Base-by-base conservation (phyloP, 169 alveolate genomes). In the Cystoisospora suis region DNA sequence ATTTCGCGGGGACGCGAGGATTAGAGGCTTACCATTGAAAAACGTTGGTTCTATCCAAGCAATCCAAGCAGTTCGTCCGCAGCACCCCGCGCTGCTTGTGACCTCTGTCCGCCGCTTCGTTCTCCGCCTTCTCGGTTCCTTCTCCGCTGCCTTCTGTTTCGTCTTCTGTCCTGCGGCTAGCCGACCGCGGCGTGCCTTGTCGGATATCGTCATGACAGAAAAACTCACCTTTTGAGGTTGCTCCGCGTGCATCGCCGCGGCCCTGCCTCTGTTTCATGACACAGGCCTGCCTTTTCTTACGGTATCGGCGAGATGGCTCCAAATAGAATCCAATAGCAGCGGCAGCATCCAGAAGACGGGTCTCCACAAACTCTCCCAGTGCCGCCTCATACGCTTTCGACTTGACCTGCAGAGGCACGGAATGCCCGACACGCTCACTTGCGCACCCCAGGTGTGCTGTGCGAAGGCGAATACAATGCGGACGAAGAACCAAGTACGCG, bases 1-100 rank as follows among this genome's bases (percentile, higher is more conserved):
- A n/a, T n/a, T n/a, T n/a, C n/a, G 65, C 29, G 65, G 65, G 23
- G 65, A 53, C 29, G 65, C 65, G 65, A 53, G 65, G 29, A 53
- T 12, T 23, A 53, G 65, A 12, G 23, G 97, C 94, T 91, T 97
- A 97, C 88, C 98, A 96, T 93, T 98, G 99, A 40, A 98, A 93
- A n/a, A 97, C 99, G 93, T 99, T 98, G 15, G 99, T 98, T 88
- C 99, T 95, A 93, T 99, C 99, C 32, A 98, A 95, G 93, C 99
- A 98, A 88, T 98, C 99, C 77, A 99, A 93, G 92, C 99, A 99
- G 93, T 99, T 98, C 29, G 99, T 97, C 72, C 99, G 95, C 45
- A 98, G 90, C 0, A 98, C 96, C 49, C 99, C 99, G 72, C 95
- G 95, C 95, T 99, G 99, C 42, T 23, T 12, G 34, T 38, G 70